These are phyloP conservation scores for Coix lacrymajobi DNA, from an alignment of 176 grass and related monocot genomes.

Conservation along the genomic window DNA sequence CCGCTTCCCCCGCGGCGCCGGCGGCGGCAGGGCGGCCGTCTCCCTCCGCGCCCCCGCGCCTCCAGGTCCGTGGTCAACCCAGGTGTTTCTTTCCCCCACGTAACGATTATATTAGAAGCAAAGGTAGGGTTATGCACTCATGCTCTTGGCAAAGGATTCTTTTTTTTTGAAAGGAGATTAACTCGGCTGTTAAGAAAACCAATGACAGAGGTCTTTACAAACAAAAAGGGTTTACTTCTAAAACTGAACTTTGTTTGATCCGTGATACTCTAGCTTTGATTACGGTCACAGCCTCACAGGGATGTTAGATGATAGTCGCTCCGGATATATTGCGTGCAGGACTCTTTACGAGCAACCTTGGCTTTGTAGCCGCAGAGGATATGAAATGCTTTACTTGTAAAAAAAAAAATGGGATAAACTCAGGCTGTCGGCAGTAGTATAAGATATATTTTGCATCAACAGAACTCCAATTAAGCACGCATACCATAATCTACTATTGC, in stretches of 20 bases:
- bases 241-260: background rate
- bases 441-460: background rate
- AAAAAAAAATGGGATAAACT: background rate
- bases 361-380: background rate
- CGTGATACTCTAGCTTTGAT: background rate
- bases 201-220: too few species aligned
- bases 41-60: conserved; percentile 13
- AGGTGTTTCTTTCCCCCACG: background rate
- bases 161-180: too few species aligned
- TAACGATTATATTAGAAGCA: background rate
- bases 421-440: background rate
- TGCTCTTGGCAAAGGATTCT: background rate
- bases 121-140: background rate
- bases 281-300: background rate
- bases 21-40: background rate
- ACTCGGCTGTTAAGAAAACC: too few species aligned
- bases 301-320: background rate
- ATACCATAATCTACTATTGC: background rate
- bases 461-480: background rate
- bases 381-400: background rate
- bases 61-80: conserved; percentile 27
- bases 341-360: background rate
- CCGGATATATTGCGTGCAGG: background rate
- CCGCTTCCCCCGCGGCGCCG: conserved; percentile 4
- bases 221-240: background rate